Conservation (phyloP, 2,329 filamentous ascomycete genomes). For the Trichoderma sp. region DNA sequence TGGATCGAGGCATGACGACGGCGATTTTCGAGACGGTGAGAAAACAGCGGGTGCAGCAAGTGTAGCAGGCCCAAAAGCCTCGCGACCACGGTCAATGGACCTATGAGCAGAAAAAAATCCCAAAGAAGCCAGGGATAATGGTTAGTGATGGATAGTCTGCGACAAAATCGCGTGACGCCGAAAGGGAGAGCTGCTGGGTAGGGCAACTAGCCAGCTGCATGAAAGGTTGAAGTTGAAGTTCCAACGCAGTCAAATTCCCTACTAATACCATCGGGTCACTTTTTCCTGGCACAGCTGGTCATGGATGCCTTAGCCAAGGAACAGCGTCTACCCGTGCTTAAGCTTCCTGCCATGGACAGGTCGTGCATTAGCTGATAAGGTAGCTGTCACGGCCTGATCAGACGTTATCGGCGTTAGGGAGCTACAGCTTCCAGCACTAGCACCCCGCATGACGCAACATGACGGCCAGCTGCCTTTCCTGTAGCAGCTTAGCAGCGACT, state of each 20-base stretch:
- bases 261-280: background rate
- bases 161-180: background rate
- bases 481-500: conserved; percentile 9
- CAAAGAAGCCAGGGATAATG: background rate
- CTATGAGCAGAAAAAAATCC: background rate
- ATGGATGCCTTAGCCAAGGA: conserved; percentile 11
- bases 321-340: conserved; percentile 1
- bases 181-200: background rate
- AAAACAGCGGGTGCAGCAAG: background rate
- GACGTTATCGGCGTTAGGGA: conserved; percentile 17
- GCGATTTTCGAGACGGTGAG: conserved; percentile 8
- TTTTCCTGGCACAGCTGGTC: background rate
- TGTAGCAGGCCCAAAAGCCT: background rate
- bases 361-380: conserved; percentile 20
- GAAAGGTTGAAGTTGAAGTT: background rate
- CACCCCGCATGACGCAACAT: conserved; percentile 21
- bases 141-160: background rate
- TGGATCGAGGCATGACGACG: conserved; percentile 17
- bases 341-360: conserved; percentile 1
- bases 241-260: background rate
- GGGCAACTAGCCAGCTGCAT: background rate
- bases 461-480: background rate
- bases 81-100: background rate
- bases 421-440: conserved; percentile 5
- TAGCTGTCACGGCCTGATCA: background rate